Base-by-base conservation (phyloP, 495 filamentous ascomycete species). In the Amniculicola lignicola region DNA sequence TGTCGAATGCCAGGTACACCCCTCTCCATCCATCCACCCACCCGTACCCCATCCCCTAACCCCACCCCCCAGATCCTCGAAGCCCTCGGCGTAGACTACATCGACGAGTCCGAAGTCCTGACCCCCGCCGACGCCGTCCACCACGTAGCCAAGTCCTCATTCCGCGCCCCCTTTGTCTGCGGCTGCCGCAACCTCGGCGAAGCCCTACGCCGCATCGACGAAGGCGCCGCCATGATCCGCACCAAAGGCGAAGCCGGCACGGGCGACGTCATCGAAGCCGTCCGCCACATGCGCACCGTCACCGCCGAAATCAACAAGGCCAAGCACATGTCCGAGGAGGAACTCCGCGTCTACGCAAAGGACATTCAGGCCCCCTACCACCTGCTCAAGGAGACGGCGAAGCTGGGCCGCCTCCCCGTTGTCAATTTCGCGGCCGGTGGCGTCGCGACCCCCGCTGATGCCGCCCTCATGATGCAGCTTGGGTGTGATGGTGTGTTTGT, bases 341-440 rank as follows among this genome's bases (percentile, higher is more conserved):
- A 89, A 67, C 76, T 95, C 42, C 75, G 88, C 44, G 79, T 80
- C 12, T 76, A 84, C 61, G 94, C 93, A 15, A 87, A 91, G 62
- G 88, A 96, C 62, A 75, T 96, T 10, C 87, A 84, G 19, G 81
- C 76, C 19, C 82, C 89, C 18, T 88, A 81, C 55, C 83, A 82
- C 28, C 74, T 98, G 46, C 79, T 98, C 7, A 86, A 86, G 72
- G 80, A 95, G 74, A 88, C 87, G 7, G 93, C 90, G 1, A 80
- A 88, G 78, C 78, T 95, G 59, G 88, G 87, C 47, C 81, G 93
- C 57, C 77, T 98, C 57, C 93, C 93, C 0, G 93, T 98, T 1
- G 93, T 98, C 40, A 98, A 98, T 80, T 98, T 98, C 63, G 93
- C 93, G 2, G 93, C 93, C n/a, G 93, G 93, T 15, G 93, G 93